Conservation (phyloP, 2,329 filamentous ascomycete species). For the Neofusicoccum cordaticola region DNA sequence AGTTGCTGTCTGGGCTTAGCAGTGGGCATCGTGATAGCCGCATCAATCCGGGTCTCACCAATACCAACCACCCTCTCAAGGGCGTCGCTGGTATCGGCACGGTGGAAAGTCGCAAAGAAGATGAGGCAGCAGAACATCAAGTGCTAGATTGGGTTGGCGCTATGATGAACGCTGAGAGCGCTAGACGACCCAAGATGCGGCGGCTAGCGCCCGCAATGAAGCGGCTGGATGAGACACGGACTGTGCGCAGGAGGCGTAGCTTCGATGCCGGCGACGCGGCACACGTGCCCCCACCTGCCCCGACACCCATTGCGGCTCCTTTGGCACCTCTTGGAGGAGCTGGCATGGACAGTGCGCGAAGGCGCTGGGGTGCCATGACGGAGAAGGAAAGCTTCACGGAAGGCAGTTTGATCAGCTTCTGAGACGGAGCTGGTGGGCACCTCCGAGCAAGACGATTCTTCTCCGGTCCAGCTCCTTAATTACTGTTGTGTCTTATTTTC, state of each 20-base stretch:
- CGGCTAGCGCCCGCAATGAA: constrained; percentile 26
- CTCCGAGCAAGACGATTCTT: not conserved
- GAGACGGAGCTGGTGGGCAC: not conserved
- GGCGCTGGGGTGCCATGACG: not conserved
- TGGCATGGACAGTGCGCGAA: not conserved
- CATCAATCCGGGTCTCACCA: not conserved
- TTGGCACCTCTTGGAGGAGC: not conserved
- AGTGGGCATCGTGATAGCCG: constrained; percentile 4
- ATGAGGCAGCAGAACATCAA: constrained; percentile 31
- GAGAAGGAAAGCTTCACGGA: not conserved
- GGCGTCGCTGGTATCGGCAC: not conserved
- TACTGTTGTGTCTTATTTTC: not conserved
- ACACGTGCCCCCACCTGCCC: not conserved
- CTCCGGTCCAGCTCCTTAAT: not conserved
- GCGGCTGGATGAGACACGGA: constrained; percentile 29
- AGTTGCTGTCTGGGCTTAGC: constrained; percentile 8
- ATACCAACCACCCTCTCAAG: not conserved
- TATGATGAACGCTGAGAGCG: constrained; percentile 34
- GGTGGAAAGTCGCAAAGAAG: constrained; percentile 27
- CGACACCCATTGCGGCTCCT: not conserved
- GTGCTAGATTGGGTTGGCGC: constrained; percentile 35
- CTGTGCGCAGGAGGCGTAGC: constrained; percentile 30
- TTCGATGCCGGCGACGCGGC: constrained; percentile 25
- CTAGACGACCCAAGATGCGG: constrained; percentile 35
- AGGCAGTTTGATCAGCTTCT: constrained; percentile 14